phyloP scores from a whole-genome alignment of 108 stramenopile genomes.

The Cyclotella sp. region DNA sequence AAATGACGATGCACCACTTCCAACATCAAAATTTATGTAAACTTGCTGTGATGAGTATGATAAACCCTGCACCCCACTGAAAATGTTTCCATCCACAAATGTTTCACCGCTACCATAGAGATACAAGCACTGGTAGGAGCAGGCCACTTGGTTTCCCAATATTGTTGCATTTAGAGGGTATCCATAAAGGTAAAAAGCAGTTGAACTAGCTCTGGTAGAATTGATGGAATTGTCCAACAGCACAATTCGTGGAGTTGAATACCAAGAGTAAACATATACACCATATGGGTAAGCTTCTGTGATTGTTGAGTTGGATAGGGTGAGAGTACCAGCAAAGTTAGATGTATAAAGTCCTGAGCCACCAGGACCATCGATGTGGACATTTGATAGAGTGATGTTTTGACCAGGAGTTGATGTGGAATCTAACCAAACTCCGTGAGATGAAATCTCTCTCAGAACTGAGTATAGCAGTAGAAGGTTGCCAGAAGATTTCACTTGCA shows the following conservation, averaged over 20 bases:
- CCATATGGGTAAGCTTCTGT: conserved; percentile 4
- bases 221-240: neutral
- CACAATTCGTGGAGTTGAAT: neutral
- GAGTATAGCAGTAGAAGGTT: neutral
- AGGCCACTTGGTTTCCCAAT: neutral
- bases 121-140: neutral
- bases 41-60: neutral
- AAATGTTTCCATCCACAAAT: neutral
- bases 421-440: neutral
- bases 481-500: conserved; percentile 2
- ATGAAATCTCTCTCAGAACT: neutral
- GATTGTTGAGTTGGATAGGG: conserved; percentile 17
- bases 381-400: neutral
- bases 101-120: neutral
- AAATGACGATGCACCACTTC: neutral
- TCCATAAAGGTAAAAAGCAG: neutral
- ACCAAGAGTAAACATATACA: neutral
- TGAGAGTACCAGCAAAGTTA: neutral
- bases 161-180: neutral
- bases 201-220: neutral
- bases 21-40: neutral
- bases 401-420: neutral
- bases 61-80: neutral
- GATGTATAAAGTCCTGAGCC: neutral
- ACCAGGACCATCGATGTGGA: conserved; percentile 6